Evolutionary conservation across 179 eudicot genomes (phyloP), one percentile per base, ranked within the genome.

Genomic region (Amaranthus tricolor): DNA sequence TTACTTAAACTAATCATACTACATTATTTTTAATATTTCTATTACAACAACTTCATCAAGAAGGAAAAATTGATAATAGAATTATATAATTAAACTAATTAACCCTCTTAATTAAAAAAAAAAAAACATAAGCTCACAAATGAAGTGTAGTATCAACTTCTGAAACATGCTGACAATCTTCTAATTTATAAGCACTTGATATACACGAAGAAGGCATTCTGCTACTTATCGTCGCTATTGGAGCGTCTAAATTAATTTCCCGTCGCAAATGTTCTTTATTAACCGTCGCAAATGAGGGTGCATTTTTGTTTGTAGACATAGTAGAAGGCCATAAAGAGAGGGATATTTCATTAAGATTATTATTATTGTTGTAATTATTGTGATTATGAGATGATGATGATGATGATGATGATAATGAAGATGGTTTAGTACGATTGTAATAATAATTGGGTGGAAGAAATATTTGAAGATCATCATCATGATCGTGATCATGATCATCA

Each of bases 81-180:
- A 62, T 24, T 7, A 44, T 43, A 11, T 65, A 56, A 15, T 21
- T 31, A 73, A 73, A 62, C 53, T 61, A 24, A 64, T 1, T 52
- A 68, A 68, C n/a, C 6, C 0, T 5, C 16, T 53, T 31, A 49
- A 24, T 15, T 13, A 76, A n/a, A 5, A 12, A 24, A 17, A 49
- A 19, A 2, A 11, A 63, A 4, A 11, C 13, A 7, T 6, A 5
- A 19, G 74, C 45, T 82, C 77, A 90, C n/a, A 90, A 88, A 85
- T 89, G 96, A 76, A 90, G 96, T 76, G 96, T 86, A 70, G 96
- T 90, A 82, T 90, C 96, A 72, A 90, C 91, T 79, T 87, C 93
- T 59, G 84, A 76, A 14, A 77, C 80, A 73, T 69, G 68, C 16
- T 19, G 62, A 51, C 79, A 58, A 54, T 74, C 84, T 20, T 79